Evolutionary conservation across 805 yeast species (phyloP).

Genomic region (Pichia ethanolica): DNA sequence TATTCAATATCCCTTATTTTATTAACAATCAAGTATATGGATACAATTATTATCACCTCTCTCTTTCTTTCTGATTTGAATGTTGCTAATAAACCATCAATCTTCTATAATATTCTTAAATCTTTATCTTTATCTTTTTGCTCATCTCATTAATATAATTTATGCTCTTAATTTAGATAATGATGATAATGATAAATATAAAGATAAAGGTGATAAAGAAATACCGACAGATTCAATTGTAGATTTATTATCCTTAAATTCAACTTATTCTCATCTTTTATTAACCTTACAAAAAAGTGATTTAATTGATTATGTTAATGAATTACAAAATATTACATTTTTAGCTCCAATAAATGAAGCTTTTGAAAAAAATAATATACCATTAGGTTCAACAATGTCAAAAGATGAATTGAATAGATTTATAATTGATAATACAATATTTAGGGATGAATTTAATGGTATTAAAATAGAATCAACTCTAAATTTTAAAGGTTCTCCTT

Average conservation of each 20-base stretch:
- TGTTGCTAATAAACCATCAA: too few species aligned
- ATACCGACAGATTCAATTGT: constrained; percentile 40
- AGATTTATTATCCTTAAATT: constrained; percentile 61
- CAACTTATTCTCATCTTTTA: constrained; percentile 59
- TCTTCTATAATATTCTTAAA: too few species aligned
- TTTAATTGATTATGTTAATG: constrained; percentile 54
- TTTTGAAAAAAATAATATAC: constrained; percentile 27
- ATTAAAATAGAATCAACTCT: constrained; percentile 22
- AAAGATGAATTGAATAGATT: constrained; percentile 23
- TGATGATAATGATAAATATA: background rate
- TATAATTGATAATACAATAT: constrained; percentile 28
- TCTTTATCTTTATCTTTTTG: too few species aligned
- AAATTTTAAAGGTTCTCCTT: constrained; percentile 16
- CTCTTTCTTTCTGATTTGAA: too few species aligned
- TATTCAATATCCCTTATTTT: too few species aligned
- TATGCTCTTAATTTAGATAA: too few species aligned
- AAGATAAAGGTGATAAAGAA: constrained; percentile 11
- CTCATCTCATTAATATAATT: too few species aligned
- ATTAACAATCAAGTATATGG: too few species aligned
- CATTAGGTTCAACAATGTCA: constrained; percentile 4
- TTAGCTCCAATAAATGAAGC: constrained; percentile 80
- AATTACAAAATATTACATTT: constrained; percentile 57
- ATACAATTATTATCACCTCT: too few species aligned
- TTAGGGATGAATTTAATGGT: constrained; percentile 24
- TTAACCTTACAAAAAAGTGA: constrained; percentile 55